Percentiles rank a stretch among this genome's conserved stretches.
Conservation (phyloP, 495 filamentous ascomycete species). For the Neurospora sp. region DNA sequence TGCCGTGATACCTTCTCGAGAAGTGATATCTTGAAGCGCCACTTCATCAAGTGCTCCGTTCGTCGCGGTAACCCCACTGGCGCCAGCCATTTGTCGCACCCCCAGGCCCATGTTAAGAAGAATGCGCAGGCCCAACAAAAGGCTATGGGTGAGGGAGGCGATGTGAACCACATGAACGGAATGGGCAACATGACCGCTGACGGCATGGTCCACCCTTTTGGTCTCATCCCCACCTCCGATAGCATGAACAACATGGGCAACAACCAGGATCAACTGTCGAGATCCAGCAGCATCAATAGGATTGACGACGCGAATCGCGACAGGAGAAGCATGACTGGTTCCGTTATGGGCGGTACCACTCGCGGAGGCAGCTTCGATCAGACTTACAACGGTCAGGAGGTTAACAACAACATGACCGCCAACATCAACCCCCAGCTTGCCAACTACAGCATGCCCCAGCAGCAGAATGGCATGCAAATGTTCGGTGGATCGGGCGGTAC, state of each 20-base stretch:
- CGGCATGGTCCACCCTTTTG: slow-evolving; percentile 40
- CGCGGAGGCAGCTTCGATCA: slow-evolving; percentile 34
- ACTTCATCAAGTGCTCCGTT: slow-evolving; percentile 97
- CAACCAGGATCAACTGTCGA: slow-evolving; percentile 44
- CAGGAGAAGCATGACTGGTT: slow-evolving; percentile 42
- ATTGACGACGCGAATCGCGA: slow-evolving; percentile 40
- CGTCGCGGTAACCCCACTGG: slow-evolving; percentile 90
- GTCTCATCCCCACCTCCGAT: slow-evolving; percentile 34
- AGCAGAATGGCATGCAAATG: slow-evolving; percentile 42
- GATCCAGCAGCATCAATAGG: slow-evolving; percentile 48
- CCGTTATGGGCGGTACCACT: slow-evolving; percentile 27
- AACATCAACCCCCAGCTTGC: slow-evolving; percentile 49
- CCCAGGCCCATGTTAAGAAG: slow-evolving; percentile 79
- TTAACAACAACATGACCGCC: slow-evolving; percentile 39
- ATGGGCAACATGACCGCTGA: slow-evolving; percentile 40
- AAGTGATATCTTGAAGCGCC: slow-evolving; percentile 95
- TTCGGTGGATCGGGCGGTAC: slow-evolving; percentile 35
- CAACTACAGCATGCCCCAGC: slow-evolving; percentile 42
- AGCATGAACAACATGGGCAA: slow-evolving; percentile 40
- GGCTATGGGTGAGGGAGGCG: slow-evolving; percentile 29
- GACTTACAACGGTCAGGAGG: slow-evolving; percentile 40
- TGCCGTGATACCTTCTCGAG: slow-evolving; percentile 98
- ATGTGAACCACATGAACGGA: slow-evolving; percentile 43
- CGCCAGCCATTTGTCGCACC: slow-evolving; percentile 81
- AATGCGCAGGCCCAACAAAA: slow-evolving; percentile 50